These are phyloP conservation scores for Alternaria viburni DNA, from an alignment of 2,329 filamentous ascomycete species.

Conservation along the genomic window DNA sequence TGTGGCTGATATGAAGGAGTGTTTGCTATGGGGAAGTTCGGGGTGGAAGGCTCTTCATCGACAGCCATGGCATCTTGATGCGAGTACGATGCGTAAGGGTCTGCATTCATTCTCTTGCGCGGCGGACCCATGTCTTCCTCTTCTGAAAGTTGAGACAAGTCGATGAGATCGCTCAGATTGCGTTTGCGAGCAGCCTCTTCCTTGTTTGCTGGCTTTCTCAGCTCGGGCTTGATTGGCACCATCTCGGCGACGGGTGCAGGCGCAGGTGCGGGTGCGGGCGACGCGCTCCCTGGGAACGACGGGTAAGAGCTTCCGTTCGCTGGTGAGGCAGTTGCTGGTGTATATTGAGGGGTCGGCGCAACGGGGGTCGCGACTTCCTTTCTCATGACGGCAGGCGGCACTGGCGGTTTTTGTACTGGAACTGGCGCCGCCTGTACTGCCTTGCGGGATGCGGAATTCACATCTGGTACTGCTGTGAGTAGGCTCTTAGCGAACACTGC, in stretches of 20 bases:
- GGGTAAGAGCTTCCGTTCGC: slow-evolving; percentile 17
- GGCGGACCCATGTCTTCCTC: slow-evolving; percentile 49
- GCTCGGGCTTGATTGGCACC: slow-evolving; percentile 33
- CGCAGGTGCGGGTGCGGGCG: slow-evolving; percentile 24
- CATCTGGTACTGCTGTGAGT: slow-evolving; percentile 54
- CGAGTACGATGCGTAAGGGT: slow-evolving; percentile 12
- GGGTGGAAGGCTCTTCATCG: slow-evolving; percentile 17
- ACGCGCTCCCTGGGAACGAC: slow-evolving; percentile 17
- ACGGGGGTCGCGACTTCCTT: slow-evolving; percentile 21
- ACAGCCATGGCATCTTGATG: slow-evolving; percentile 18
- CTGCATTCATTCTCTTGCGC: slow-evolving; percentile 37
- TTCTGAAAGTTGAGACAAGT: slow-evolving; percentile 58
- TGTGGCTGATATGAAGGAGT: slow-evolving; percentile 16
- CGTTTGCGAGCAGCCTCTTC: slow-evolving; percentile 63
- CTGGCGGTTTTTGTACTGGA: slow-evolving; percentile 18
- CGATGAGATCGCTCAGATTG: slow-evolving; percentile 60
- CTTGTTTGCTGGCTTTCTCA: slow-evolving; percentile 54
- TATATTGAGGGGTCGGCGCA: slow-evolving; percentile 21
- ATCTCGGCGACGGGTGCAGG: slow-evolving; percentile 41
- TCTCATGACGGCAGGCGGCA: slow-evolving; percentile 31
- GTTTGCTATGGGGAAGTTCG: slow-evolving; percentile 32
- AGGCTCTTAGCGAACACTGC: slow-evolving; percentile 61
- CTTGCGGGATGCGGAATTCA: slow-evolving; percentile 39
- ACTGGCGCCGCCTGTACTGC: slow-evolving; percentile 14
- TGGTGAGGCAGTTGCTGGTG: slow-evolving; percentile 23